Evolutionary conservation across 495 filamentous ascomycete genomes (phyloP).

Genomic region (Entonaema liquescens): DNA sequence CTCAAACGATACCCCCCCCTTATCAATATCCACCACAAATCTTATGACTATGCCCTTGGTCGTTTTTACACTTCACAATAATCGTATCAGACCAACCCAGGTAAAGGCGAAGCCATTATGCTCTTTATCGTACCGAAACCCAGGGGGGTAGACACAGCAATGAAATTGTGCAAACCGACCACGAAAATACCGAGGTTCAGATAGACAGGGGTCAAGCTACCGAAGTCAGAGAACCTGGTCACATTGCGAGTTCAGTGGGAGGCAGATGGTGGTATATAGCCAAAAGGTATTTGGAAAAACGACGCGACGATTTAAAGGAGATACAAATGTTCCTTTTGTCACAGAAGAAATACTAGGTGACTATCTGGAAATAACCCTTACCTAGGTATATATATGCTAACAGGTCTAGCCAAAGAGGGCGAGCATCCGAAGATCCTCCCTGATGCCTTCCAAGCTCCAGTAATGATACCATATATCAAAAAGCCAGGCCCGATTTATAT

Average conservation of each 20-base stretch:
- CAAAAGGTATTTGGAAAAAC: too few relatives aligned
- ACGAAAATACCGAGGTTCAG: background rate
- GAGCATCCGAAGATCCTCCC: background rate
- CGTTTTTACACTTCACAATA: too few relatives aligned
- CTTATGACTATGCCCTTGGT: background rate
- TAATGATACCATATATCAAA: background rate
- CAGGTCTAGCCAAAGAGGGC: background rate
- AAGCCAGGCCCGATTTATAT: background rate
- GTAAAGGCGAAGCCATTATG: too few relatives aligned
- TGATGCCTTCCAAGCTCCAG: background rate
- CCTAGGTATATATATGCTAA: background rate
- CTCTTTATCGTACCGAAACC: too few relatives aligned
- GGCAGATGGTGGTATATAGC: background rate
- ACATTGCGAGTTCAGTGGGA: background rate
- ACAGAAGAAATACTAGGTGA: too few relatives aligned
- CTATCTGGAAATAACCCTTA: background rate
- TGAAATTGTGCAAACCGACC: background rate
- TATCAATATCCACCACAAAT: background rate
- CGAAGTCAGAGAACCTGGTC: background rate
- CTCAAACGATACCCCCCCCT: too few relatives aligned
- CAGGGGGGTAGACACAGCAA: too few relatives aligned
- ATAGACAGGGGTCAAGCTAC: background rate
- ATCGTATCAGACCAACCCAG: too few relatives aligned
- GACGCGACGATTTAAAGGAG: too few relatives aligned
- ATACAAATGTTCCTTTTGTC: too few relatives aligned